Percentiles rank a stretch among this genome's conserved stretches.
Evolutionary conservation across 257 asterid genomes (phyloP).

Genomic region (Ligustrum vulgare): DNA sequence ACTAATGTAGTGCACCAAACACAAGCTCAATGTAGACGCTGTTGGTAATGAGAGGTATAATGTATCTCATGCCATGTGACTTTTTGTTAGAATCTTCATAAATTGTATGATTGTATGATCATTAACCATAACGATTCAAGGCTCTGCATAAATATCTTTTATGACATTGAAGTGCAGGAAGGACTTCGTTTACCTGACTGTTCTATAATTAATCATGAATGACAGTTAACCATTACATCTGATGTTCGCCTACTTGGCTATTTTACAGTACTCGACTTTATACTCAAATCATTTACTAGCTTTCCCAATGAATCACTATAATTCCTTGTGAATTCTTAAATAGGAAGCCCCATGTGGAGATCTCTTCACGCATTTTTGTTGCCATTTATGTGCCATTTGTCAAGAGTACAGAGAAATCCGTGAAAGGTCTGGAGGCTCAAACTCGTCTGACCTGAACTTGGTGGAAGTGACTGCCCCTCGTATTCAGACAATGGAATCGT

Average conservation of each 20-base stretch:
- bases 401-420: constrained; percentile 93
- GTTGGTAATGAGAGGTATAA: neutral
- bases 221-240: neutral
- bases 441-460: constrained; percentile 36
- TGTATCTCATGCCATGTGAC: neutral
- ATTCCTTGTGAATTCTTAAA: constrained; percentile 16
- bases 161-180: neutral
- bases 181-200: neutral
- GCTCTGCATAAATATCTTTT: neutral
- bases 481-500: constrained; percentile 72
- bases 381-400: constrained; percentile 88
- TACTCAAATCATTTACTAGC: neutral
- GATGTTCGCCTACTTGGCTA: neutral
- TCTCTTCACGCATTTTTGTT: constrained; percentile 73
- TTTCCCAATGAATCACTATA: neutral
- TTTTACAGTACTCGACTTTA: neutral
- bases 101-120: neutral
- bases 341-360: constrained; percentile 98
- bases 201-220: too few species aligned
- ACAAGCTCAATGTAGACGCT: neutral
- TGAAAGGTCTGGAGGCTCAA: constrained; percentile 56
- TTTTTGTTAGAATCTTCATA: neutral
- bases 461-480: constrained; percentile 71
- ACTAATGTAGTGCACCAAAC: too few species aligned
- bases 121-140: neutral